Evolutionary conservation across 345 rosid genomes (phyloP).

Genomic region (Citrus reticulata): DNA sequence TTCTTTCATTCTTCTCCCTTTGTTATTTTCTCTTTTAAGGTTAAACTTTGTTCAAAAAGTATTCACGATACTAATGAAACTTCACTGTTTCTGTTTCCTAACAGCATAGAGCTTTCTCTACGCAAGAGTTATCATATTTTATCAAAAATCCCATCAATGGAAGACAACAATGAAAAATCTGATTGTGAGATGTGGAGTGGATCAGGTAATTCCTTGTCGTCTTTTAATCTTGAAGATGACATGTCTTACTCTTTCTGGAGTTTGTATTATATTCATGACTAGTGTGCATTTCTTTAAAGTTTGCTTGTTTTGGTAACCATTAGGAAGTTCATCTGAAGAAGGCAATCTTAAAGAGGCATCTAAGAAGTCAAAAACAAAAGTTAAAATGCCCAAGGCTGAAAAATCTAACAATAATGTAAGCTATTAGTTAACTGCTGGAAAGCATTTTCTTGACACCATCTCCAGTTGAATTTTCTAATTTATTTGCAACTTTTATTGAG

Average conservation of each 20-base stretch:
- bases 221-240: not conserved
- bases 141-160: slow-evolving; percentile 51
- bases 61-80: not conserved
- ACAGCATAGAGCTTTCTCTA: slow-evolving; percentile 53
- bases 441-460: not conserved
- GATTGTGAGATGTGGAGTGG: slow-evolving; percentile 87
- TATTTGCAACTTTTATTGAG: not conserved
- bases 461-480: not conserved
- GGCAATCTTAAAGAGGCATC: slow-evolving; percentile 13
- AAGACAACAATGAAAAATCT: slow-evolving; percentile 37
- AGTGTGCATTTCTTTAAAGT: not conserved
- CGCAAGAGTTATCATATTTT: slow-evolving; percentile 50
- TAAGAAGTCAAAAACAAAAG: slow-evolving; percentile 21
- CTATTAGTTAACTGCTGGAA: slow-evolving; percentile 9
- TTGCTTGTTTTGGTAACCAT: not conserved
- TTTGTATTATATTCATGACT: not conserved
- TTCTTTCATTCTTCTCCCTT: not conserved
- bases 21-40: not conserved
- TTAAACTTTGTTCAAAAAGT: not conserved
- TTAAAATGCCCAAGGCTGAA: slow-evolving; percentile 33
- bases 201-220: slow-evolving; percentile 49
- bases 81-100: slow-evolving; percentile 5
- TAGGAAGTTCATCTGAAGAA: slow-evolving; percentile 26
- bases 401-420: slow-evolving; percentile 44
- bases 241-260: not conserved